phyloP scores from a whole-genome alignment of 305 asterid species.

The Solanum hybrid region DNA sequence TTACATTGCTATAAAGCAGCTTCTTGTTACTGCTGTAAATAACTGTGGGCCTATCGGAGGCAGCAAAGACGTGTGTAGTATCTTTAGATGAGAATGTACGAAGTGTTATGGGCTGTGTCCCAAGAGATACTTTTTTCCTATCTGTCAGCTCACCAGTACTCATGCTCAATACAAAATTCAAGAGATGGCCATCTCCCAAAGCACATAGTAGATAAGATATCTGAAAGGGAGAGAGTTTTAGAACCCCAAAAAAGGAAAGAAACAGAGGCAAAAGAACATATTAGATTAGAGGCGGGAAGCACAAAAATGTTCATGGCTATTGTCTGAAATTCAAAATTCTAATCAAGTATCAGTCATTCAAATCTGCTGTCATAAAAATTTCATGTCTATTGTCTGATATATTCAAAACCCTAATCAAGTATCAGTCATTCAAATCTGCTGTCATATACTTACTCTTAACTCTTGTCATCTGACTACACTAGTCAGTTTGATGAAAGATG shows the following conservation, averaged over 20 bases:
- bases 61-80: constrained; percentile 92
- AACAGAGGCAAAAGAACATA: background rate
- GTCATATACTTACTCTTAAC: background rate
- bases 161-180: constrained; percentile 77
- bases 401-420: background rate
- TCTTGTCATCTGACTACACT: background rate
- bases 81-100: constrained; percentile 95
- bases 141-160: constrained; percentile 76
- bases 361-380: background rate
- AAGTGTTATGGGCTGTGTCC: constrained; percentile 94
- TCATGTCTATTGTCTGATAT: background rate
- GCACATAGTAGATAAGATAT: constrained; percentile 92
- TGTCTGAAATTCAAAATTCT: background rate
- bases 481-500: background rate
- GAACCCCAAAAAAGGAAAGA: background rate
- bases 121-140: constrained; percentile 93
- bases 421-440: background rate
- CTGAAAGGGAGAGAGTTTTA: constrained; percentile 22
- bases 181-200: constrained; percentile 96
- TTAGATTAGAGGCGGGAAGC: background rate
- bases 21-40: constrained; percentile 97
- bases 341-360: background rate
- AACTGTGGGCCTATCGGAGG: constrained; percentile 95
- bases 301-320: background rate
- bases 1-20: constrained; percentile 89